Evolutionary conservation across 2,329 filamentous ascomycete species (phyloP).

Genomic region (Acephala macrosclerotiorum): DNA sequence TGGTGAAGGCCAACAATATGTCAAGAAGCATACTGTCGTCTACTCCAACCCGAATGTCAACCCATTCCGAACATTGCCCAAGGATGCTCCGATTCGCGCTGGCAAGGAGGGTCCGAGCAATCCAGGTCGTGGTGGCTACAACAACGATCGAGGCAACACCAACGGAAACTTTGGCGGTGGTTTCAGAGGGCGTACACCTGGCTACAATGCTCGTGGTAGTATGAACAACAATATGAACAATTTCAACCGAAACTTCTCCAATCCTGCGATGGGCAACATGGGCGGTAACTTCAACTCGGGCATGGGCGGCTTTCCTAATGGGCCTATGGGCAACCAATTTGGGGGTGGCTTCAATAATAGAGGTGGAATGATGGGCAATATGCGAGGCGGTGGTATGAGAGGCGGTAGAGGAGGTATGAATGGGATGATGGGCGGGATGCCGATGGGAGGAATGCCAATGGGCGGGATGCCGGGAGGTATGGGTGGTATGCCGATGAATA

Average conservation of each 20-base stretch:
- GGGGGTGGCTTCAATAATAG: slow-evolving; percentile 62
- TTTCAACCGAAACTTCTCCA: slow-evolving; percentile 58
- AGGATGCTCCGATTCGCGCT: slow-evolving; percentile 78
- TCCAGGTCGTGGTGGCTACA: slow-evolving; percentile 56
- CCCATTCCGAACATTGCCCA: slow-evolving; percentile 89
- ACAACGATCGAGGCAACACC: slow-evolving; percentile 50
- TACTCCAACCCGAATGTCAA: slow-evolving; percentile 83
- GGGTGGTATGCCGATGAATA: slow-evolving; percentile 47
- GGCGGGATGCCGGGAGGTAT: slow-evolving; percentile 54
- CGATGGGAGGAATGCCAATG: slow-evolving; percentile 63
- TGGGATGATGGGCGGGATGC: slow-evolving; percentile 53
- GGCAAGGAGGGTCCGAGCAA: slow-evolving; percentile 68
- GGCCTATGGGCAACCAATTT: slow-evolving; percentile 51
- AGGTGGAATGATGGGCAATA: slow-evolving; percentile 58
- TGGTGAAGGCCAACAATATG: slow-evolving; percentile 58
- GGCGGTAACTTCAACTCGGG: slow-evolving; percentile 51
- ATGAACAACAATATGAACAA: slow-evolving; percentile 56
- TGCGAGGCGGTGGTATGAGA: slow-evolving; percentile 63
- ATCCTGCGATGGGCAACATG: slow-evolving; percentile 52
- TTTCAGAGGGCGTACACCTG: slow-evolving; percentile 58
- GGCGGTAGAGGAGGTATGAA: slow-evolving; percentile 62
- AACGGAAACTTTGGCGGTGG: slow-evolving; percentile 48
- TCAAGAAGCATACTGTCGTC: slow-evolving; percentile 72
- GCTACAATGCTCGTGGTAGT: slow-evolving; percentile 50
- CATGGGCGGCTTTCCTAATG: slow-evolving; percentile 56